Evolutionary conservation across 768 basidiomycete species (phyloP).

Genomic region (Lentinus brumalis): DNA sequence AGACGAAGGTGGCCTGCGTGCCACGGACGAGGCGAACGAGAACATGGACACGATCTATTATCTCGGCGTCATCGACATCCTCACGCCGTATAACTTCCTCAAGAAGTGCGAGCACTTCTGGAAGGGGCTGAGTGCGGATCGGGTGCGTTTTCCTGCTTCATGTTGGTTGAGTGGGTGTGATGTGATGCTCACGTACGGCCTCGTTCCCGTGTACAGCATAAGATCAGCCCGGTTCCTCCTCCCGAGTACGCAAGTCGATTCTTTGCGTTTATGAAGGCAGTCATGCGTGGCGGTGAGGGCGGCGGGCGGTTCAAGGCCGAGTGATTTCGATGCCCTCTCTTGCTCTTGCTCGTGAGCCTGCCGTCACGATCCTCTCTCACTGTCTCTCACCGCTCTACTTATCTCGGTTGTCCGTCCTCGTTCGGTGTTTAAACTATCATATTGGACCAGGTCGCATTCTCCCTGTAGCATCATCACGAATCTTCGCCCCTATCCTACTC

Average conservation of each 20-base stretch:
- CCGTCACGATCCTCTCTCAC: background rate
- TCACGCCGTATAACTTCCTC: slow-evolving; percentile 78
- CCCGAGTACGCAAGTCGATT: slow-evolving; percentile 88
- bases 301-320: slow-evolving; percentile 42
- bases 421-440: slow-evolving; percentile 10
- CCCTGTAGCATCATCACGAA: background rate
- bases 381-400: background rate
- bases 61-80: slow-evolving; percentile 94
- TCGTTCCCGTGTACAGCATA: slow-evolving; percentile 58
- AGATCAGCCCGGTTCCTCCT: slow-evolving; percentile 92
- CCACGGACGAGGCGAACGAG: slow-evolving; percentile 85
- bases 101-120: slow-evolving; percentile 90
- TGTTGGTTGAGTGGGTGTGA: background rate
- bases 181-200: slow-evolving; percentile 3
- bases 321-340: background rate
- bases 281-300: slow-evolving; percentile 81
- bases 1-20: slow-evolving; percentile 91
- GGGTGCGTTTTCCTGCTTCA: slow-evolving; percentile 57
- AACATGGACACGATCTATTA: slow-evolving; percentile 83
- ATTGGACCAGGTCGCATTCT: slow-evolving; percentile 1
- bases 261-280: slow-evolving; percentile 80
- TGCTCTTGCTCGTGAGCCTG: too few relatives aligned
- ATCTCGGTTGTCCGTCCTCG: background rate
- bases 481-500: background rate
- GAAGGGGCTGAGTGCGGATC: slow-evolving; percentile 87